These are phyloP conservation scores for Trypanosoma platydactyli DNA, from an alignment of 208 protist species.

Conservation along the genomic window DNA sequence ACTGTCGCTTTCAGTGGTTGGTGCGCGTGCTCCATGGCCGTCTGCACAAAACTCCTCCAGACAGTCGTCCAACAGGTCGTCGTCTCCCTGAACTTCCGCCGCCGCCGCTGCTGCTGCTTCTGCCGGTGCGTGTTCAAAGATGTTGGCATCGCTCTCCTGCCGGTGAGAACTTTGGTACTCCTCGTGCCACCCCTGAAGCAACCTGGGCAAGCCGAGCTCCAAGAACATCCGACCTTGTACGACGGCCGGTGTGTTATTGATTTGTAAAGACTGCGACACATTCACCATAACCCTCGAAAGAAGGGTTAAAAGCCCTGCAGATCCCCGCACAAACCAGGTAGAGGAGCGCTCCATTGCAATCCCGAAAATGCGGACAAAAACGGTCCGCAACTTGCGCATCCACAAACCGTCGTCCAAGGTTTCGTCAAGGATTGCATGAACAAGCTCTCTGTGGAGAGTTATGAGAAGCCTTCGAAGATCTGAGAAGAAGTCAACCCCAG, in stretches of 20 bases:
- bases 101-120: neutral
- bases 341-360: slow-evolving; percentile 31
- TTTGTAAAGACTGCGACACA: slow-evolving; percentile 10
- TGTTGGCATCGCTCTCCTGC: slow-evolving; percentile 20
- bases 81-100: slow-evolving; percentile 3
- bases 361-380: slow-evolving; percentile 31
- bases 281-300: slow-evolving; percentile 9
- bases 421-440: slow-evolving; percentile 12
- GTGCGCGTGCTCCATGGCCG: neutral
- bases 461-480: slow-evolving; percentile 15
- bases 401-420: slow-evolving; percentile 21
- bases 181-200: slow-evolving; percentile 1
- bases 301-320: slow-evolving; percentile 15
- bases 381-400: slow-evolving; percentile 27
- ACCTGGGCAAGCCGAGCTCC: neutral
- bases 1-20: neutral
- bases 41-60: slow-evolving; percentile 29
- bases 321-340: slow-evolving; percentile 32
- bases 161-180: slow-evolving; percentile 15
- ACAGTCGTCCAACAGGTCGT: slow-evolving; percentile 33
- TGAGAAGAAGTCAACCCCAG: slow-evolving; percentile 6
- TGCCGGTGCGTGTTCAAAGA: slow-evolving; percentile 6
- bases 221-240: neutral
- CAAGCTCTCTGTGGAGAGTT: slow-evolving; percentile 12
- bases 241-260: neutral